A percentile compares a stretch with the other conserved stretches of the same genome.
phyloP scores from a whole-genome alignment of 768 basidiomycete genomes.

The Melanogaster broomeanus region DNA sequence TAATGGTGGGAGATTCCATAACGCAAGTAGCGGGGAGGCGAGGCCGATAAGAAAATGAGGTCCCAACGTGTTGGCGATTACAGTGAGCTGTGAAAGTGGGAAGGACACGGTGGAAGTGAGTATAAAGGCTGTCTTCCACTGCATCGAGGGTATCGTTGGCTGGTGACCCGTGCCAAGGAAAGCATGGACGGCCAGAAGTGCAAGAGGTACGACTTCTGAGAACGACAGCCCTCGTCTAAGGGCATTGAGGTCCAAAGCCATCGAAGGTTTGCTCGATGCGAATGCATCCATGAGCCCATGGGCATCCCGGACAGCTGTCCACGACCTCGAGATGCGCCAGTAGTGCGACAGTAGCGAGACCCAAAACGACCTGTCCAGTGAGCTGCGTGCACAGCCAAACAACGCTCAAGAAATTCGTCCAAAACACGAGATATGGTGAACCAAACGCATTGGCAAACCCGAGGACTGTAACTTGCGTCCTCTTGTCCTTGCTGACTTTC shows the following conservation, averaged over 20 bases:
- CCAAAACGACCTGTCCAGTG: constrained; percentile 79
- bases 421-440: constrained; percentile 83
- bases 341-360: constrained; percentile 61
- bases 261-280: constrained; percentile 46
- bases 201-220: constrained; percentile 70
- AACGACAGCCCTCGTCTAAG: constrained; percentile 48
- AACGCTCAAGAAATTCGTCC: constrained; percentile 62
- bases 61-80: constrained; percentile 77
- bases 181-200: constrained; percentile 70
- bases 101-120: constrained; percentile 69
- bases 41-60: constrained; percentile 66
- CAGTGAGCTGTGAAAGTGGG: constrained; percentile 72
- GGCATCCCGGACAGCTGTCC: constrained; percentile 80
- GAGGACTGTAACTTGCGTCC: constrained; percentile 57
- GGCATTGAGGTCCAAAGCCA: constrained; percentile 35
- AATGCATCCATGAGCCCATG: constrained; percentile 53
- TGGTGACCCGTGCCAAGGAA: constrained; percentile 96
- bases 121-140: constrained; percentile 95
- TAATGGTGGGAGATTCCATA: constrained; percentile 83
- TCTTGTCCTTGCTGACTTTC: constrained; percentile 29
- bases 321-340: constrained; percentile 79
- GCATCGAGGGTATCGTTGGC: constrained; percentile 82
- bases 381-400: constrained; percentile 64
- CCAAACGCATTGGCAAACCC: constrained; percentile 93
- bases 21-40: constrained; percentile 66